Conservation (phyloP, 352 stramenopile genomes). For the Globisporangium sylvaticum region DNA sequence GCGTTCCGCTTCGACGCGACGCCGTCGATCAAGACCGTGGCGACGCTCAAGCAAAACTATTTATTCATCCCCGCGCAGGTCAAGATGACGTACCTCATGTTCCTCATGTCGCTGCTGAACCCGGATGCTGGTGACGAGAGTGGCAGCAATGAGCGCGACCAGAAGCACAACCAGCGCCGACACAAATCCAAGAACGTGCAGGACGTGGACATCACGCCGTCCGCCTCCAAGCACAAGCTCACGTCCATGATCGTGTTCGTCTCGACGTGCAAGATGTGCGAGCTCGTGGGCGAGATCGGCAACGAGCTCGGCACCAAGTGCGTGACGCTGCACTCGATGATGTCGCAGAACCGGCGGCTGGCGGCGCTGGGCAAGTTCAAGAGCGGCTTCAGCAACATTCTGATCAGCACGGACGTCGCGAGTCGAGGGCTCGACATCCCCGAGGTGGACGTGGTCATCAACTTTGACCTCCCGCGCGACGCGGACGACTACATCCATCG, state of each 20-base stretch:
- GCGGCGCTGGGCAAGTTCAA: constrained; percentile 97
- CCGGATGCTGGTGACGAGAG: constrained; percentile 44
- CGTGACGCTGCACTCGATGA: constrained; percentile 95
- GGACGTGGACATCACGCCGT: constrained; percentile 10
- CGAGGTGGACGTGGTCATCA: constrained; percentile 95
- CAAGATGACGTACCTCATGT: constrained; percentile 95
- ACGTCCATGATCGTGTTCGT: constrained; percentile 97
- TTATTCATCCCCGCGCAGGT: constrained; percentile 96
- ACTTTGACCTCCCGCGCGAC: constrained; percentile 95
- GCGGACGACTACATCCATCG: constrained; percentile 98
- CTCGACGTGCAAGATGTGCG: constrained; percentile 93
- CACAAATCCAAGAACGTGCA: constrained; percentile 28
- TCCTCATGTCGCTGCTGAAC: constrained; percentile 68
- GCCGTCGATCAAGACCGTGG: constrained; percentile 85
- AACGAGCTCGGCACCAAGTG: constrained; percentile 90
- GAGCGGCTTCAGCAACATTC: constrained; percentile 87
- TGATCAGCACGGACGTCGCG: constrained; percentile 97
- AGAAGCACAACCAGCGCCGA: constrained; percentile 21
- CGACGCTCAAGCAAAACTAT: constrained; percentile 95
- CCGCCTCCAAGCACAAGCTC: constrained; percentile 29
- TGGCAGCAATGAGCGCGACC: constrained; percentile 9
- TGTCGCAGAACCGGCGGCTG: constrained; percentile 92
- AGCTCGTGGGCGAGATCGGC: constrained; percentile 93
- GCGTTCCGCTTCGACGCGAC: constrained; percentile 75
- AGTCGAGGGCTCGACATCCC: constrained; percentile 96